Percentiles rank a stretch among this genome's conserved stretches.
phyloP scores from a whole-genome alignment of 257 asterid genomes.

The Echium plantagineum region DNA sequence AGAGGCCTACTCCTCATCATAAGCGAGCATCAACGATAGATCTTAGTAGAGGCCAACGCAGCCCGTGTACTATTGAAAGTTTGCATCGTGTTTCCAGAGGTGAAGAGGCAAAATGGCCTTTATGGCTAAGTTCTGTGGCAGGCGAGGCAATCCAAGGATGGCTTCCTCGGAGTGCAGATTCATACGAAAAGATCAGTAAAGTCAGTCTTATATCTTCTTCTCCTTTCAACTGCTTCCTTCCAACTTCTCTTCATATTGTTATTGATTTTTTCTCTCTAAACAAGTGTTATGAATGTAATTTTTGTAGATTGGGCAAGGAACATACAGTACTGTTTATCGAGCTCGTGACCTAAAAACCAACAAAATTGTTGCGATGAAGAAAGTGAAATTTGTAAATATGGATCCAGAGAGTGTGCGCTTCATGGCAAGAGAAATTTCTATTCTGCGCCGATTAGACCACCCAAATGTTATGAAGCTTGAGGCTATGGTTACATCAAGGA shows the following conservation, averaged over 20 bases:
- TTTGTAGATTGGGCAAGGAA: slow-evolving; percentile 22
- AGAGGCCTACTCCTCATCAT: slow-evolving; percentile 54
- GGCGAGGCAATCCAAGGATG: slow-evolving; percentile 77
- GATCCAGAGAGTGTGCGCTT: slow-evolving; percentile 18
- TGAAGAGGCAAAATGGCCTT: slow-evolving; percentile 71
- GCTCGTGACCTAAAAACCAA: slow-evolving; percentile 14
- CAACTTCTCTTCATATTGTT: not conserved
- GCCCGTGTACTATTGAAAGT: slow-evolving; percentile 18
- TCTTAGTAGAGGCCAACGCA: slow-evolving; percentile 28
- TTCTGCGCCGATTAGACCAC: slow-evolving; percentile 21
- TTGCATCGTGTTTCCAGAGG: slow-evolving; percentile 32
- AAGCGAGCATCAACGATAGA: slow-evolving; percentile 46
- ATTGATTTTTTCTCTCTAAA: not conserved
- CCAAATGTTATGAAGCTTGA: slow-evolving; percentile 21
- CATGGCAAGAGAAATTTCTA: slow-evolving; percentile 26
- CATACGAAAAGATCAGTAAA: slow-evolving; percentile 51
- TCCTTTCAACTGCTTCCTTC: not conserved
- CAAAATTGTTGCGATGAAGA: slow-evolving; percentile 20
- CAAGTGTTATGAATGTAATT: not conserved
- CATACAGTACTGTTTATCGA: slow-evolving; percentile 19
- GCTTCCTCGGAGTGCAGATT: slow-evolving; percentile 58
- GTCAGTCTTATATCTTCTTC: slow-evolving; percentile 25
- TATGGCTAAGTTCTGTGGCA: slow-evolving; percentile 65
- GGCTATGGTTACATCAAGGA: slow-evolving; percentile 28
- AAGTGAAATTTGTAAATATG: slow-evolving; percentile 12